A percentile compares a stretch with the other conserved stretches of the same genome.
These are phyloP conservation scores for Spathaspora boniae DNA, from an alignment of 805 yeast species.

Conservation along the genomic window DNA sequence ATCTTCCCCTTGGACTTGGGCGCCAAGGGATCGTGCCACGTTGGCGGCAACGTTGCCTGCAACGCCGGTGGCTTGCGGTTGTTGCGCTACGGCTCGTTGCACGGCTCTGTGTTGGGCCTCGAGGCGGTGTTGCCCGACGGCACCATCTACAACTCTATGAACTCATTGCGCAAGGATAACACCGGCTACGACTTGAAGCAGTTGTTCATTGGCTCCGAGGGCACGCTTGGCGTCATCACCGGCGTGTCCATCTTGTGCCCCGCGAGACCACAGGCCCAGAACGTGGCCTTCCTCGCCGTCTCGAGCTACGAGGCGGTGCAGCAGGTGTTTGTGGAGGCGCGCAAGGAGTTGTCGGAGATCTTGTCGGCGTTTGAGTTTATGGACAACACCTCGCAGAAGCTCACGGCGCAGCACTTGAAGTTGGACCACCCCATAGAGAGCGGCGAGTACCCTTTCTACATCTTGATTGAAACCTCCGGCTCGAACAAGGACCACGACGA, in stretches of 20 bases:
- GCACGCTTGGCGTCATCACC: slow-evolving; percentile 86
- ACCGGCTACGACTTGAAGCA: slow-evolving; percentile 95
- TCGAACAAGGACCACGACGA: slow-evolving; percentile 92
- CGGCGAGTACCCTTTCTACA: slow-evolving; percentile 77
- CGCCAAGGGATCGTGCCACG: slow-evolving; percentile 94
- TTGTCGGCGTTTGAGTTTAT: slow-evolving; percentile 91
- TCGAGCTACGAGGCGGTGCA: slow-evolving; percentile 81
- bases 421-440: slow-evolving; percentile 74
- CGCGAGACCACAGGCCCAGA: slow-evolving; percentile 77
- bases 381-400: slow-evolving; percentile 68
- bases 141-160: slow-evolving; percentile 70
- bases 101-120: slow-evolving; percentile 85
- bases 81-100: slow-evolving; percentile 85
- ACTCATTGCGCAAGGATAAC: slow-evolving; percentile 87
- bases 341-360: slow-evolving; percentile 75
- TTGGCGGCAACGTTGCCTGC: slow-evolving; percentile 93
- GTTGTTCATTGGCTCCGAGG: slow-evolving; percentile 90
- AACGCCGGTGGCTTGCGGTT: slow-evolving; percentile 94
- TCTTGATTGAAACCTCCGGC: slow-evolving; percentile 94
- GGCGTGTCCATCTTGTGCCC: slow-evolving; percentile 90
- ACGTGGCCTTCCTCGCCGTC: slow-evolving; percentile 85
- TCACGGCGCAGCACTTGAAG: slow-evolving; percentile 61
- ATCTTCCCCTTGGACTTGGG: slow-evolving; percentile 93
- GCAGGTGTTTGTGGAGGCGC: slow-evolving; percentile 74
- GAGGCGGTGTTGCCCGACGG: slow-evolving; percentile 95